Conservation (phyloP, 371 early-diverging fungal species). For the Rhizopus sp. region DNA sequence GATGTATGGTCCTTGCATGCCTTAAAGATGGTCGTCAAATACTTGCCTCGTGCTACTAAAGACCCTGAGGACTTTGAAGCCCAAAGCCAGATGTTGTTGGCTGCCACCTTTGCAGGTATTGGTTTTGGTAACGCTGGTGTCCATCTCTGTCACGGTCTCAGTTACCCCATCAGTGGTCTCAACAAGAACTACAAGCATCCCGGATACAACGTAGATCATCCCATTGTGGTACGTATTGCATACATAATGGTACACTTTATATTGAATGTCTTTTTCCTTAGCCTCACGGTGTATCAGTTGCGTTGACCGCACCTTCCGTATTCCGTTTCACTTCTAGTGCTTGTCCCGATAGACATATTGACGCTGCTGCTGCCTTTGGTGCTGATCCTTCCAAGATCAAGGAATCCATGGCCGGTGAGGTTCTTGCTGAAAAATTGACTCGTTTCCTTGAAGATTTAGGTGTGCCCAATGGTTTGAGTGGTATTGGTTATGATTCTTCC, state of each 20-base stretch:
- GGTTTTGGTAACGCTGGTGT: conserved; percentile 95
- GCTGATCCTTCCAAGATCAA: conserved; percentile 69
- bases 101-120: conserved; percentile 91
- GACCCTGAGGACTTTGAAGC: conserved; percentile 77
- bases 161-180: conserved; percentile 81
- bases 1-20: conserved; percentile 89
- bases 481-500: conserved; percentile 73
- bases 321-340: conserved; percentile 82
- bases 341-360: conserved; percentile 85
- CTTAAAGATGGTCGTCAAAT: conserved; percentile 80
- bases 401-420: conserved; percentile 74
- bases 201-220: conserved; percentile 78
- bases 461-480: conserved; percentile 82
- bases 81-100: conserved; percentile 86
- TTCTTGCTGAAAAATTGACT: conserved; percentile 78
- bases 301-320: conserved; percentile 87
- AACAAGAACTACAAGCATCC: conserved; percentile 83
- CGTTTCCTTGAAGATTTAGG: conserved; percentile 75
- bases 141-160: conserved; percentile 71
- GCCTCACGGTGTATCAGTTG: conserved; percentile 83
- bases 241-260: background rate
- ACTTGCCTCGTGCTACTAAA: conserved; percentile 73
- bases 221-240: conserved; percentile 59
- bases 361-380: conserved; percentile 81
- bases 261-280: conserved; percentile 13